Base-by-base conservation (phyloP, 805 yeast species). In the Hanseniaspora meyeri region DNA sequence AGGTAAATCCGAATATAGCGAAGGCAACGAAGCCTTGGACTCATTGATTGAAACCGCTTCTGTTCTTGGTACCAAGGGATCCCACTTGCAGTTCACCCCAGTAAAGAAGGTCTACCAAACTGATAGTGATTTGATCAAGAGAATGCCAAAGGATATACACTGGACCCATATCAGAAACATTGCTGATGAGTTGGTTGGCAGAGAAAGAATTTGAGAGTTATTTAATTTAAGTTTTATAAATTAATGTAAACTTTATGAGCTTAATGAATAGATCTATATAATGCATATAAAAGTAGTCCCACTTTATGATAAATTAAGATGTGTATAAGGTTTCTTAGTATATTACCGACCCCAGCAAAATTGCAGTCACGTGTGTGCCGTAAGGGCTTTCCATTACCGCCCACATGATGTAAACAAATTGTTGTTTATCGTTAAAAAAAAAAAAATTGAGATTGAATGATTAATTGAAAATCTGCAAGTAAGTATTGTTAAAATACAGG, bases 91-190 rank as follows among this genome's bases (percentile, higher is more conserved):
- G 58, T 89, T 86, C 73, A 77, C 87, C 11, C 75, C 93, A 10
- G 78, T 93, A 57, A 77, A 86, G 67, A 78, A 77, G 59, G 75
- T 91, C 61, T 90, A 86, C 71, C 95, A 90, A 66, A 83, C 74
- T 66, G 97, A 93, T 71, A 88, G 97, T 17, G 88, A 87, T 63
- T 68, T 86, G 39, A 74, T 71, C 24, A 79, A 74, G 69, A 84
- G 99, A 75, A 83, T 93, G 79, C 95, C 97, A 64, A 89, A 87
- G 74, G 72, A 75, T 58, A 83, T 89, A 51, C 88, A 85, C 70
- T 93, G 98, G 98, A 74, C 76, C 50, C 75, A 75, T 34, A 73
- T 83, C 52, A 78, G 95, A 65, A 84, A 82, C 51, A 79, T 87
- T 66, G 86, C 91, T 57, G 95, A 89, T 72, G 83, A 82, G 70